Evolutionary conservation across 2,329 filamentous ascomycete species (phyloP).

Genomic region (Fusarium hainanense): DNA sequence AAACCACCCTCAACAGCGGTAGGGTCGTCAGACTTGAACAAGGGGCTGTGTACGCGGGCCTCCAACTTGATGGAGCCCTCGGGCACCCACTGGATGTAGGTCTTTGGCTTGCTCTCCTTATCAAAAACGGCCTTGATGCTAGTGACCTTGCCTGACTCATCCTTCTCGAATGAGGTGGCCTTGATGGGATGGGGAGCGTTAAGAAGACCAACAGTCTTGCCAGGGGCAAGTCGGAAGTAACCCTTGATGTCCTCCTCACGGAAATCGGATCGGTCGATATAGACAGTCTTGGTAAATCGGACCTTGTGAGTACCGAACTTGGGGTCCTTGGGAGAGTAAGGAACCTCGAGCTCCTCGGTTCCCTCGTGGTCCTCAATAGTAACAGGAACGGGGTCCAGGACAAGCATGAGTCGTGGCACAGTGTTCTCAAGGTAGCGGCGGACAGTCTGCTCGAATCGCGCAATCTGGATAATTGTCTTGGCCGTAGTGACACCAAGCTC

Average conservation of each 20-base stretch:
- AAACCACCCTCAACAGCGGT: constrained; percentile 82
- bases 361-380: constrained; percentile 80
- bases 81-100: constrained; percentile 90
- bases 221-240: constrained; percentile 83
- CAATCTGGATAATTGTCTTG: constrained; percentile 80
- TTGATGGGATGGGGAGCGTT: constrained; percentile 78
- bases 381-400: constrained; percentile 86
- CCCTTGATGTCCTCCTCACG: constrained; percentile 78
- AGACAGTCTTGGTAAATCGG: constrained; percentile 79
- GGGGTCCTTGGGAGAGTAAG: constrained; percentile 85
- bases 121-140: constrained; percentile 73
- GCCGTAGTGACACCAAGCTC: constrained; percentile 91
- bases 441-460: constrained; percentile 86
- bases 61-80: constrained; percentile 76
- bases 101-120: constrained; percentile 79
- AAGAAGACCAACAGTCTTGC: constrained; percentile 80
- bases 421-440: constrained; percentile 88
- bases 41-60: constrained; percentile 80
- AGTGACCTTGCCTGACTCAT: constrained; percentile 71
- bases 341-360: constrained; percentile 70
- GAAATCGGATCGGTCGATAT: constrained; percentile 87
- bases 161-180: constrained; percentile 76
- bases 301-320: constrained; percentile 70
- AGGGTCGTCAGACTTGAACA: constrained; percentile 90
- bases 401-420: constrained; percentile 88